A percentile compares a stretch with the other conserved stretches of the same genome.
phyloP scores from a whole-genome alignment of 805 yeast species.

The Yamadazyma philogaea region DNA sequence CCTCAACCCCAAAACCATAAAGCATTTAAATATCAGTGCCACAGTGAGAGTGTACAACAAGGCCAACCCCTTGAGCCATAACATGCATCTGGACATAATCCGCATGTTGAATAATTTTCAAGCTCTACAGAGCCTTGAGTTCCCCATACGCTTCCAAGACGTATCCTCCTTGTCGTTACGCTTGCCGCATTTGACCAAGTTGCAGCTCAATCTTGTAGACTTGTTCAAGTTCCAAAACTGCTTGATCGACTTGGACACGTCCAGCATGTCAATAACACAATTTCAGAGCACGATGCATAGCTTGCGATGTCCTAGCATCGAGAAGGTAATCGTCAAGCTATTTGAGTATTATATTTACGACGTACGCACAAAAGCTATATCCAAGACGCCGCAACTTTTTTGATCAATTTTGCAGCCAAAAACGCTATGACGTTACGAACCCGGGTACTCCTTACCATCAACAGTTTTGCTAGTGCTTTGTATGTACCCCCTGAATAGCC shows the following conservation, averaged over 20 bases:
- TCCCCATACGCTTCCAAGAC: slow-evolving; percentile 10
- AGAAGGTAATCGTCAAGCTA: slow-evolving; percentile 9
- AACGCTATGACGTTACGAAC: too few relatives aligned
- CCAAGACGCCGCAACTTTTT: background rate
- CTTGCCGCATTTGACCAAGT: slow-evolving; percentile 4
- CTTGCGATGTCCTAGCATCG: slow-evolving; percentile 2
- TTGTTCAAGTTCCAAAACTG: slow-evolving; percentile 12
- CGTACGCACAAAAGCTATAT: slow-evolving; percentile 3
- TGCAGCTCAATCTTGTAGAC: slow-evolving; percentile 14
- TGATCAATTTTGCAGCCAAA: slow-evolving; percentile 2
- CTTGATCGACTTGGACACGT: slow-evolving; percentile 8
- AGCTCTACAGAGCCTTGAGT: slow-evolving; percentile 6
- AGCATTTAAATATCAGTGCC: slow-evolving; percentile 9
- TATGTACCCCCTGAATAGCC: too few relatives aligned
- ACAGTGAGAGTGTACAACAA: slow-evolving; percentile 9
- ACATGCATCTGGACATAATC: slow-evolving; percentile 5
- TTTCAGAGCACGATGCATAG: slow-evolving; percentile 5
- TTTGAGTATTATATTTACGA: slow-evolving; percentile 11
- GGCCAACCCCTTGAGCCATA: slow-evolving; percentile 2
- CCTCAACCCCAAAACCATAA: background rate
- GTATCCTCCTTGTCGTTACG: slow-evolving; percentile 3
- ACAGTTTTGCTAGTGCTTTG: too few relatives aligned
- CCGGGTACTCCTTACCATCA: too few relatives aligned
- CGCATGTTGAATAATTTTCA: slow-evolving; percentile 5
- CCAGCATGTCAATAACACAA: background rate